Conservation (phyloP, 805 yeast genomes). For the Ogataea polymorpha region DNA sequence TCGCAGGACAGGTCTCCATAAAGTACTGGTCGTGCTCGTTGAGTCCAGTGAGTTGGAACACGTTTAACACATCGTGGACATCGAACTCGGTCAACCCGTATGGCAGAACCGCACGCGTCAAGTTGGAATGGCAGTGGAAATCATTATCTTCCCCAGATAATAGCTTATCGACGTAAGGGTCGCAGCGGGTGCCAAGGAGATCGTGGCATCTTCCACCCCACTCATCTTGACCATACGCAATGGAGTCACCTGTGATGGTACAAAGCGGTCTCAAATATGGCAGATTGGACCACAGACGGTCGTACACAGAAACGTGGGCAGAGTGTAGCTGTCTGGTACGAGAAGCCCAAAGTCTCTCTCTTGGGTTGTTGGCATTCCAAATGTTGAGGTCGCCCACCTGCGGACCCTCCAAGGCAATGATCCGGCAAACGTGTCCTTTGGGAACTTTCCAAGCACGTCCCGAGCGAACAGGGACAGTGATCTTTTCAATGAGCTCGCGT, state of each 20-base stretch:
- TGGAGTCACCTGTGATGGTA: constrained; percentile 60
- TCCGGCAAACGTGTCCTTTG: constrained; percentile 54
- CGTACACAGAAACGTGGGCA: constrained; percentile 59
- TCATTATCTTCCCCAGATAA: constrained; percentile 64
- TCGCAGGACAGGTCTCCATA: constrained; percentile 69
- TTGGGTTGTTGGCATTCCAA: constrained; percentile 58
- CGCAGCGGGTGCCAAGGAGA: constrained; percentile 65
- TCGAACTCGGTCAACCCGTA: constrained; percentile 62
- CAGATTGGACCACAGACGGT: constrained; percentile 61
- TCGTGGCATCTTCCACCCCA: constrained; percentile 68
- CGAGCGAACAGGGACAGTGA: constrained; percentile 50
- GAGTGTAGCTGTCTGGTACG: constrained; percentile 64
- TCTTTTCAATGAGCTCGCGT: constrained; percentile 41
- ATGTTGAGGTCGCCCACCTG: constrained; percentile 69
- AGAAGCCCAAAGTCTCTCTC: constrained; percentile 69
- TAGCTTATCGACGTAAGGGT: constrained; percentile 63
- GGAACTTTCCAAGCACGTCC: constrained; percentile 65
- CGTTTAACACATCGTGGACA: constrained; percentile 67
- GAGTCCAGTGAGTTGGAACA: constrained; percentile 66
- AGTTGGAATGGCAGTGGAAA: constrained; percentile 64
- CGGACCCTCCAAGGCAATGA: constrained; percentile 66
- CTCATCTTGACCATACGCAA: constrained; percentile 57
- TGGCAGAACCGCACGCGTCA: constrained; percentile 57
- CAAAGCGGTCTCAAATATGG: constrained; percentile 65
- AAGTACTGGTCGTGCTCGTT: constrained; percentile 64